phyloP scores from a whole-genome alignment of 108 stramenopile species.

The Cyclotella atomus region DNA sequence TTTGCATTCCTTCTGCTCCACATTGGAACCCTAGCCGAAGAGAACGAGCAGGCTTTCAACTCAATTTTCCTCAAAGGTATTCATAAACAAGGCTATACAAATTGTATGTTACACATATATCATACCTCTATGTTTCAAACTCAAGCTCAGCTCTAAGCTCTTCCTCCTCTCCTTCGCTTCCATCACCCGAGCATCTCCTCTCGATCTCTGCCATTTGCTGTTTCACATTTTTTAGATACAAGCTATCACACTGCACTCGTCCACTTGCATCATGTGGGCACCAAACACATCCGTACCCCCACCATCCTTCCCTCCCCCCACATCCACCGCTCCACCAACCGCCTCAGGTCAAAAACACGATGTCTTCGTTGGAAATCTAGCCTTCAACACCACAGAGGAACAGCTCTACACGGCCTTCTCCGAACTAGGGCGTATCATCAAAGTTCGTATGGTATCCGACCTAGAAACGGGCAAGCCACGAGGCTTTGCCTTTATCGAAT shows the following conservation, averaged over 20 bases:
- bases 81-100: too few relatives aligned
- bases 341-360: slow-evolving; percentile 68
- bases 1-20: too few relatives aligned
- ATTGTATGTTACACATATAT: too few relatives aligned
- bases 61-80: too few relatives aligned
- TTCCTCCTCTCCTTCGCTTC: too few relatives aligned
- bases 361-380: slow-evolving; percentile 92
- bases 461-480: slow-evolving; percentile 92
- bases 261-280: neutral
- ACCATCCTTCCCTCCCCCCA: slow-evolving; percentile 1
- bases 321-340: neutral
- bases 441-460: slow-evolving; percentile 92
- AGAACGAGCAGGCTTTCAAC: too few relatives aligned
- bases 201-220: neutral
- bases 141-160: too few relatives aligned
- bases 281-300: neutral
- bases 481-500: slow-evolving; percentile 98
- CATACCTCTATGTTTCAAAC: too few relatives aligned
- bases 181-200: too few relatives aligned
- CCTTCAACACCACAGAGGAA: slow-evolving; percentile 94
- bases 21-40: too few relatives aligned
- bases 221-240: neutral
- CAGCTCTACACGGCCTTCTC: slow-evolving; percentile 88
- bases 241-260: too few relatives aligned
- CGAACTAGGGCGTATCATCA: slow-evolving; percentile 88